Conservation (phyloP, 2,329 filamentous ascomycete genomes). For the Rhynchosporium secalis region DNA sequence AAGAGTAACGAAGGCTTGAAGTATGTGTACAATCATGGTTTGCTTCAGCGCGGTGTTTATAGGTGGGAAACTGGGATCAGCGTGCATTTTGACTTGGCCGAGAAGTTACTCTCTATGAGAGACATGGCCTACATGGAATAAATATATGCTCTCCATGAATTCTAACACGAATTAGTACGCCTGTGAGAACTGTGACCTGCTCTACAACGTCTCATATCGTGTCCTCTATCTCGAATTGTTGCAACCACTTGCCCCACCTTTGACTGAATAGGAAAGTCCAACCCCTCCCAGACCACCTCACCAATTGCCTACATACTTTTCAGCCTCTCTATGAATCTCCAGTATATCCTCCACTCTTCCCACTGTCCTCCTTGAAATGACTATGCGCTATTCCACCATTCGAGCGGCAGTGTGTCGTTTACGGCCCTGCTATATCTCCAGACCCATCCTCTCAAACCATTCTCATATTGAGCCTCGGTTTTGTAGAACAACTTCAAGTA, state of each 20-base stretch:
- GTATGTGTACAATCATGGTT: neutral
- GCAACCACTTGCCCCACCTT: slow-evolving; percentile 14
- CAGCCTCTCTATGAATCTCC: neutral
- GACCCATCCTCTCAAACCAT: neutral
- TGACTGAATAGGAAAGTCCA: slow-evolving; percentile 11
- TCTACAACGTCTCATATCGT: neutral
- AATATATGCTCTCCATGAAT: neutral
- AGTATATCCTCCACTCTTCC: slow-evolving; percentile 4
- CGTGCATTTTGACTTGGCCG: neutral
- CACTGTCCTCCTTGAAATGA: neutral
- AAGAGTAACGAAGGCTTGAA: slow-evolving; percentile 24
- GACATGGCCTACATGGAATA: neutral
- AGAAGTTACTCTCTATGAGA: neutral
- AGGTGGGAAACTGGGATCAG: neutral
- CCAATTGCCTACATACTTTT: neutral
- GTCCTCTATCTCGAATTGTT: neutral
- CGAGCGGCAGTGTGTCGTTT: slow-evolving; percentile 7
- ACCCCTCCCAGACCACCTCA: neutral
- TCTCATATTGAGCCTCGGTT: neutral
- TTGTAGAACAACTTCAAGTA: slow-evolving; percentile 25
- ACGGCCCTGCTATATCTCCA: slow-evolving; percentile 1
- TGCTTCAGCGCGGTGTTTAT: slow-evolving; percentile 27
- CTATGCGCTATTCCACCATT: slow-evolving; percentile 16
- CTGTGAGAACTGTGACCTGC: neutral
- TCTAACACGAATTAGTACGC: neutral